A percentile compares a stretch with the other conserved stretches of the same genome.
phyloP scores from a whole-genome alignment of 257 asterid genomes.

The Datura wrightii region DNA sequence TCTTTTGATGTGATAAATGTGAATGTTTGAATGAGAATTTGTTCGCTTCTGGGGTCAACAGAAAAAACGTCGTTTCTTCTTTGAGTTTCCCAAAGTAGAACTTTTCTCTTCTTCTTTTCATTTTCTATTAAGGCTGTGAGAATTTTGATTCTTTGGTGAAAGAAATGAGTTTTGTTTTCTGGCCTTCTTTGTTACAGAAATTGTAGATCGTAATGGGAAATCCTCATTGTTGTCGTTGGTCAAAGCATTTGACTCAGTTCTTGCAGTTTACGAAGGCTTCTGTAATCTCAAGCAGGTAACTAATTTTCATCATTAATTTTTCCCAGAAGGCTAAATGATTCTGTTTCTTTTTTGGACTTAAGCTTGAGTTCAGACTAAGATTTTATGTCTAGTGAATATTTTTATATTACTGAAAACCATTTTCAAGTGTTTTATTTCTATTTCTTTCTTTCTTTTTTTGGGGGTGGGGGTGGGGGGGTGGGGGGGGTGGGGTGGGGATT shows the following conservation, averaged over 20 bases:
- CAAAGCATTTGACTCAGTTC: conserved; percentile 87
- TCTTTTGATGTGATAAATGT: background rate
- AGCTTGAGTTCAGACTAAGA: background rate
- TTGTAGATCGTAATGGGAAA: conserved; percentile 90
- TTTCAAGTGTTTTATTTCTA: background rate
- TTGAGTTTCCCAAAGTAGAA: background rate
- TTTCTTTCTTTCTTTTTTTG: background rate
- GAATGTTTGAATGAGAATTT: background rate
- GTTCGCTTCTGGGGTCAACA: background rate
- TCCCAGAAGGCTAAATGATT: background rate
- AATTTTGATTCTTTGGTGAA: background rate
- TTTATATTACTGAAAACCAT: background rate
- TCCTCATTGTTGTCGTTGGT: conserved; percentile 83
- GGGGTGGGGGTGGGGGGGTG: background rate
- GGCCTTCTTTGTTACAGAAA: conserved; percentile 54
- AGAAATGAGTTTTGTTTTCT: background rate
- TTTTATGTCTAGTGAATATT: background rate
- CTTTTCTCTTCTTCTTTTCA: background rate
- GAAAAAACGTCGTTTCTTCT: background rate
- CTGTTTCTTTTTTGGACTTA: too few species aligned
- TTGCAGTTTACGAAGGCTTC: conserved; percentile 93
- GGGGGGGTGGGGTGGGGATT: background rate
- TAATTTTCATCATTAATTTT: background rate
- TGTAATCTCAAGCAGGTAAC: conserved; percentile 91
- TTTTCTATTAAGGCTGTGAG: background rate